Evolutionary conservation across 2,329 filamentous ascomycete species (phyloP).

Genomic region (Aspergillus neoniger): DNA sequence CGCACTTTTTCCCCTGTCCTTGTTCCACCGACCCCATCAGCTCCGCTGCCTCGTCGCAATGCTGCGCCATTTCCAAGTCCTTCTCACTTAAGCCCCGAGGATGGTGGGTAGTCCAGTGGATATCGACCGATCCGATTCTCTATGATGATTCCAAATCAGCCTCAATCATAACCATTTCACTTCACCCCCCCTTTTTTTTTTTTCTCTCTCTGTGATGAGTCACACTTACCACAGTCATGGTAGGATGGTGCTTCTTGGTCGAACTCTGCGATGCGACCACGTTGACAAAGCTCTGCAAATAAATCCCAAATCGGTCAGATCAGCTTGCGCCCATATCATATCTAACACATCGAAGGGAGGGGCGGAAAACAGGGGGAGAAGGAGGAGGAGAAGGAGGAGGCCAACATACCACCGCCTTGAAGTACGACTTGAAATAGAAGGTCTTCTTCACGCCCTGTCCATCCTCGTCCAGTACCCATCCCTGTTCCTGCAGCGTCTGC

Average conservation of each 20-base stretch:
- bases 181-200: background rate
- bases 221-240: slow-evolving; percentile 40
- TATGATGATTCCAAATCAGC: slow-evolving; percentile 18
- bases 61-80: slow-evolving; percentile 39
- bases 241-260: slow-evolving; percentile 42
- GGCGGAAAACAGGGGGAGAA: background rate
- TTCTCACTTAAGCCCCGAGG: slow-evolving; percentile 43
- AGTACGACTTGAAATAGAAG: slow-evolving; percentile 43
- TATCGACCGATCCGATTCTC: slow-evolving; percentile 40
- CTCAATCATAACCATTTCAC: background rate
- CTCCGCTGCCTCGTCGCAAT: slow-evolving; percentile 40
- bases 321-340: background rate
- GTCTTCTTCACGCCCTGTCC: slow-evolving; percentile 40
- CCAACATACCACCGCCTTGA: slow-evolving; percentile 38
- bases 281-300: slow-evolving; percentile 38
- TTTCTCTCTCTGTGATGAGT: background rate
- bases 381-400: slow-evolving; percentile 8
- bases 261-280: slow-evolving; percentile 41
- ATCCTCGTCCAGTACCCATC: slow-evolving; percentile 38
- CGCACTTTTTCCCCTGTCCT: slow-evolving; percentile 35
- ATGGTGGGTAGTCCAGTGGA: slow-evolving; percentile 45
- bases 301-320: background rate
- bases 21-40: slow-evolving; percentile 37
- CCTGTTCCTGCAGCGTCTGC: slow-evolving; percentile 29
- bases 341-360: background rate